Evolutionary conservation across 1,139 yeast species (phyloP).

Genomic region (Geotrichum candidum): DNA sequence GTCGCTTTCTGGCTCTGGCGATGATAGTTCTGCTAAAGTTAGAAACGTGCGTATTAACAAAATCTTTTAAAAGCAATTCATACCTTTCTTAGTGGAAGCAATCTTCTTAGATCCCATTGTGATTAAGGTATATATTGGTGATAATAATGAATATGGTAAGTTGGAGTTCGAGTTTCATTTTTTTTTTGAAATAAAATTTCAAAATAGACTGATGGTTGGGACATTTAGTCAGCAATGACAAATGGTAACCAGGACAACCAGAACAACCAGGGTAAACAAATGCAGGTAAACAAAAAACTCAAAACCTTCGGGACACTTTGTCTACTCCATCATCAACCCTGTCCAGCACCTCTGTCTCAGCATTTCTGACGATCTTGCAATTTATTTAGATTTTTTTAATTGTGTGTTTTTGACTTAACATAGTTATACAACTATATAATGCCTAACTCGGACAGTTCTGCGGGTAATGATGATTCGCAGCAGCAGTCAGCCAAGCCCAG

Average conservation of each 20-base stretch:
- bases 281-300: neutral
- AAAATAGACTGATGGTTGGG: neutral
- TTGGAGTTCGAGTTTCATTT: neutral
- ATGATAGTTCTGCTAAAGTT: neutral
- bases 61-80: neutral
- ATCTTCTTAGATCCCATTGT: conserved; percentile 5
- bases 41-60: neutral
- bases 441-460: neutral
- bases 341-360: neutral
- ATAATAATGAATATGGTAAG: neutral
- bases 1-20: conserved; percentile 5
- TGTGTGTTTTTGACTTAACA: neutral
- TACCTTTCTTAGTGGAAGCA: neutral
- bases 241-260: neutral
- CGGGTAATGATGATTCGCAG: neutral
- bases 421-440: neutral
- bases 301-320: neutral
- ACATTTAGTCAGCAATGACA: neutral
- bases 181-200: neutral
- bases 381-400: neutral
- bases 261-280: neutral
- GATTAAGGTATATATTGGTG: neutral
- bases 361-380: neutral
- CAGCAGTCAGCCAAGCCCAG: neutral
- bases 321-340: neutral